Evolutionary conservation across 305 asterid genomes (phyloP), one percentile per base, ranked within the genome.

Genomic region (Rubia tinctorum): DNA sequence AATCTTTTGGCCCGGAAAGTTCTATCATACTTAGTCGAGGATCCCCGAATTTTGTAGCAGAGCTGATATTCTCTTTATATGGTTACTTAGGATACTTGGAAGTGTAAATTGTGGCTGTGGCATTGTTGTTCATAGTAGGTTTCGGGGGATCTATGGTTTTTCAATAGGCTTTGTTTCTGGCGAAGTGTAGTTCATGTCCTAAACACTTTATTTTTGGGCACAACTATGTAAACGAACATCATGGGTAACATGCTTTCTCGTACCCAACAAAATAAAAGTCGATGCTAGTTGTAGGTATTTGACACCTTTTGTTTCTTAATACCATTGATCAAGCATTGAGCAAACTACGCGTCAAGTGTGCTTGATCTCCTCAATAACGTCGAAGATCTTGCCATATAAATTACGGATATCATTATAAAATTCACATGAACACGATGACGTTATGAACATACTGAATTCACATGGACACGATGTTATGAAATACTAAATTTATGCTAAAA

Each of bases 31-130:
- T 34, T 37, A 37, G 34, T 56, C 66, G n/a, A 69, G 69, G 77
- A 64, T 80, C 68, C 61, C 71, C 60, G 72, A 75, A 75, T 81
- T 81, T 81, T 78, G 85, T 81, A 81, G 34, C 34, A 30, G 82
- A 64, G 66, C 70, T 71, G 44, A 22, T 15, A 10, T 43, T 72
- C 27, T 66, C 8, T 43, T 25, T 23, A 42, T 2, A 42, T 9
- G 60, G 6, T 14, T 23, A 53, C 7, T 68, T 40, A 23, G 68
- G 59, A 43, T 23, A 37, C 64, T 14, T 22, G 59, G n/a, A 39
- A 37, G 8, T 72, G 66, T 43, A 72, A 59, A 43, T 60, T 43
- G 13, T 43, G 66, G 68, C 37, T 40, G 20, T 13, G 59, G 59
- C 59, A 17, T 17, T 51, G 59, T 53, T 53, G 23, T 53, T 53